Percentiles rank a stretch among this genome's conserved stretches.
These are phyloP conservation scores for Capsicum chinense DNA, from an alignment of 257 asterid species.

Conservation along the genomic window DNA sequence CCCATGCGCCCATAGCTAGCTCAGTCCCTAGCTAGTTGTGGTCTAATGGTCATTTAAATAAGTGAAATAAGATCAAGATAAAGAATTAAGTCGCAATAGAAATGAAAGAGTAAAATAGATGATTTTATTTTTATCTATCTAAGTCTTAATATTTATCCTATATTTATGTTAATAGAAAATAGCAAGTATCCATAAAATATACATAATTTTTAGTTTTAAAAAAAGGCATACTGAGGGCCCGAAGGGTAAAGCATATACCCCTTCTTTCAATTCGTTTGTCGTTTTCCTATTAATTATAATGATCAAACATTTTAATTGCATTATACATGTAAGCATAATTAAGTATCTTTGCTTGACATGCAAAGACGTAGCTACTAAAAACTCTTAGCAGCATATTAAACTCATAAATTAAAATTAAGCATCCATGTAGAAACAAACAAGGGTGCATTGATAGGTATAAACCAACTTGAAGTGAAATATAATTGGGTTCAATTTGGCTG, in stretches of 20 bases:
- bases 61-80: background rate
- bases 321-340: background rate
- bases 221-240: background rate
- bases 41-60: background rate
- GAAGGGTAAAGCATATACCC: constrained; percentile 16
- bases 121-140: constrained; percentile 29
- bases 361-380: too few species aligned
- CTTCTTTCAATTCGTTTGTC: constrained; percentile 44
- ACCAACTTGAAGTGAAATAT: background rate
- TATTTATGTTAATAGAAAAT: background rate
- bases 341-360: too few species aligned
- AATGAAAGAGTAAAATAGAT: background rate
- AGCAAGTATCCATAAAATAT: background rate
- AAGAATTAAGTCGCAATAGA: background rate
- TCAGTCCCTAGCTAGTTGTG: background rate
- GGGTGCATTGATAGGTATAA: background rate
- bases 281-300: constrained; percentile 42
- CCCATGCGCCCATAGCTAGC: background rate
- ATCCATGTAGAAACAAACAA: background rate
- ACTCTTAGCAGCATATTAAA: too few species aligned
- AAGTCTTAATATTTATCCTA: background rate
- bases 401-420: too few species aligned
- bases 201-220: background rate
- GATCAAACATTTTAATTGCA: background rate
- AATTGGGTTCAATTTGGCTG: background rate